Base-by-base conservation (phyloP, 208 protist species). In the Zelonia costaricensis region DNA sequence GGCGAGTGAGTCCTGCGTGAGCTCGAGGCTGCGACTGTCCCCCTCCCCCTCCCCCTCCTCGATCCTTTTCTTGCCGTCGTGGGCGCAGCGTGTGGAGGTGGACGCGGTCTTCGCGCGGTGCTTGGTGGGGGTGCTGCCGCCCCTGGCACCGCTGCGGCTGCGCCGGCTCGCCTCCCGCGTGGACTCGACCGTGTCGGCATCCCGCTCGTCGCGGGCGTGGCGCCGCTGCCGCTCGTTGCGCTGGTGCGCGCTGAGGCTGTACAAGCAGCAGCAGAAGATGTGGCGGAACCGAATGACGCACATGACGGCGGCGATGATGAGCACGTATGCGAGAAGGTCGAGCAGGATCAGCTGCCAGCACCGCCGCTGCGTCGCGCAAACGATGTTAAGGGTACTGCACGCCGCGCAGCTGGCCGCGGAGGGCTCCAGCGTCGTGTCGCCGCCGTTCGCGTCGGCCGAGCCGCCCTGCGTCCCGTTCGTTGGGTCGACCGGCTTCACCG, bases 381-480 rank as follows among this genome's bases (percentile, higher is more conserved):
- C 33, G 27, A 83, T 43, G 49, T 79, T 72, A 12, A 78, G 47
- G 2, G 63, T 62, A n/a, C 45, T 35, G 54, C 77, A 83, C 8
- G n/a, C 33, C 39, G 4, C 20, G 45, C 77, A 83, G 43, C 30
- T 54, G 28, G 40, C 40, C 3, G 59, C 53, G 0, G 65, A 62
- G 12, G 46, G 36, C 33, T 54, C 57, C 45, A 62, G 55, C 1
- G 30, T 44, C 15, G 43, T 30, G 49, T 30, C 36, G 28, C 28
- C 28, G 16, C 39, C 56, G 39, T 23, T 23, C 25, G 6, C 22
- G 28, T 57, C 49, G 15, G 45, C 55, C 3, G 49, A 65, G 12
- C 62, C 76, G 47, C 76, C 86, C 58, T 92, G 86, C 33, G 86
- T 78, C 7, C 82, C 86, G 67, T 87, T 85, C 27, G 48, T 77